These are phyloP conservation scores for Zoysia japonica DNA, from an alignment of 176 grass and related monocot genomes.

Conservation along the genomic window DNA sequence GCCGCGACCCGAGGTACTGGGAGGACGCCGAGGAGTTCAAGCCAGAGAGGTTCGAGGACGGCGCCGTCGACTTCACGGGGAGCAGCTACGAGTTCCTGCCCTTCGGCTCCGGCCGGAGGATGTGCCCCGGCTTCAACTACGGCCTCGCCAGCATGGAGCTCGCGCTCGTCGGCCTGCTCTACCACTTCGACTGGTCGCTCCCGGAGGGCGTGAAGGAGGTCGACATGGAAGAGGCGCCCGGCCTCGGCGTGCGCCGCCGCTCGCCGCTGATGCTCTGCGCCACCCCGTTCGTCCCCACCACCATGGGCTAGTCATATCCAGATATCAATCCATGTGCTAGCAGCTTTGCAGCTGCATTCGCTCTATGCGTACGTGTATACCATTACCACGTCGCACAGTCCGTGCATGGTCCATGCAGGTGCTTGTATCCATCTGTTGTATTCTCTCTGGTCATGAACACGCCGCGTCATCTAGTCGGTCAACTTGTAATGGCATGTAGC, in stretches of 20 bases:
- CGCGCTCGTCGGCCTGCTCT: conserved; percentile 24
- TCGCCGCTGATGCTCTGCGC: conserved; percentile 7
- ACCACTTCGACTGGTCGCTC: conserved; percentile 46
- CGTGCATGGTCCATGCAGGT: no score
- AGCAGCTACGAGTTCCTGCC: conserved; percentile 41
- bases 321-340: not conserved
- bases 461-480: no score
- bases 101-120: conserved; percentile 39
- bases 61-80: conserved; percentile 29
- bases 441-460: no score
- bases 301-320: not conserved
- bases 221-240: conserved; percentile 30
- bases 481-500: no score
- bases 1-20: conserved; percentile 44
- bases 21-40: conserved; percentile 33
- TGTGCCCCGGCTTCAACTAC: conserved; percentile 36
- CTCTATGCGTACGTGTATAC: not conserved
- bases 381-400: no score
- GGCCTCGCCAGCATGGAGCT: conserved; percentile 26
- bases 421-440: no score
- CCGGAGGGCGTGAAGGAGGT: conserved; percentile 21
- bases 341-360: not conserved
- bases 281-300: not conserved
- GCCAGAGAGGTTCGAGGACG: conserved; percentile 45
- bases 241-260: conserved; percentile 16